Percentiles rank a stretch among this genome's conserved stretches.
Conservation (phyloP, 768 basidiomycete genomes). For the Suillus sp. region DNA sequence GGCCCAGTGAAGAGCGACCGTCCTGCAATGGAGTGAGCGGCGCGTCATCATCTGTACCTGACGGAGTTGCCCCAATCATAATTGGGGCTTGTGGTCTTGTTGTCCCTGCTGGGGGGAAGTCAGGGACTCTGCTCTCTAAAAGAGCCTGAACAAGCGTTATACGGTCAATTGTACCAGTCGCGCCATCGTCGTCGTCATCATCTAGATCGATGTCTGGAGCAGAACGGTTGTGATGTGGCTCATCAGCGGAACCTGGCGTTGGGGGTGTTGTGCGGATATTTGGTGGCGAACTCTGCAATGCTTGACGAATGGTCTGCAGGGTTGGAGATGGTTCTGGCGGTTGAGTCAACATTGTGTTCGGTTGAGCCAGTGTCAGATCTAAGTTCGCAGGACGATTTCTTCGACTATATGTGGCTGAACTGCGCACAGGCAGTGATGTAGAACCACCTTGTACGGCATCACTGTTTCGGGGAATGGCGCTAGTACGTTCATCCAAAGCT, state of each 20-base stretch:
- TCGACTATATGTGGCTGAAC: conserved; percentile 37
- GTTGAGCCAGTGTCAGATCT: conserved; percentile 52
- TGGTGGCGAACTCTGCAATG: conserved; percentile 53
- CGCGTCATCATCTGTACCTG: conserved; percentile 45
- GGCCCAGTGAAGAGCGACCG: conserved; percentile 34
- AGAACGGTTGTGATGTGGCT: conserved; percentile 40
- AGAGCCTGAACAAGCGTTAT: conserved; percentile 76
- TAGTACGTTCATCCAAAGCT: conserved; percentile 82
- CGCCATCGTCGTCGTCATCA: conserved; percentile 56
- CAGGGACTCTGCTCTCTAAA: conserved; percentile 76
- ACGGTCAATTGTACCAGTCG: conserved; percentile 48
- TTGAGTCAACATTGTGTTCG: conserved; percentile 35
- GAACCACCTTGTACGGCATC: conserved; percentile 20
- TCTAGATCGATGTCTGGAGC: conserved; percentile 47
- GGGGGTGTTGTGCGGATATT: conserved; percentile 23
- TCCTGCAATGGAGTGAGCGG: conserved; percentile 51
- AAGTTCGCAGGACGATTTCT: conserved; percentile 69
- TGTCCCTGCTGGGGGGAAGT: conserved; percentile 71
- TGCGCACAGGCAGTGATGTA: conserved; percentile 32
- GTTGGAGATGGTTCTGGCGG: conserved; percentile 61
- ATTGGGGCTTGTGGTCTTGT: conserved; percentile 69
- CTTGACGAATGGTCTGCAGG: conserved; percentile 65
- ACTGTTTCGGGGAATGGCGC: conserved; percentile 42
- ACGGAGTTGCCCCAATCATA: conserved; percentile 50
- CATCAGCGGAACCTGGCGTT: conserved; percentile 23